phyloP scores from a whole-genome alignment of 2,329 filamentous ascomycete species.

The Periconia macrospinosa region DNA sequence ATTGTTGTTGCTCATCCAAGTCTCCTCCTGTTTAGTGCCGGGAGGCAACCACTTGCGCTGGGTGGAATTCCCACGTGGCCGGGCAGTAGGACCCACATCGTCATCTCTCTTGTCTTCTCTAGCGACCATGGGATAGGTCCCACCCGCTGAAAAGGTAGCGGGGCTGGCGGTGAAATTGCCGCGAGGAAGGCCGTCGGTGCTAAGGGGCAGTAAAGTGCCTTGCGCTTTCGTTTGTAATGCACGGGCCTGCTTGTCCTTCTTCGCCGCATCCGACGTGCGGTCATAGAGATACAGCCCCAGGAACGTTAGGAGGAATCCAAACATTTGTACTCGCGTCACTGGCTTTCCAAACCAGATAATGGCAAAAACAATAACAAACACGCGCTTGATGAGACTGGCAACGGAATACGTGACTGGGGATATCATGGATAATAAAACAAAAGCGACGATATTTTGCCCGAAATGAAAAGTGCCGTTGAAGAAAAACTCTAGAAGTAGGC shows the following conservation, averaged over 20 bases:
- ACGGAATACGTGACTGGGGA: slow-evolving; percentile 97
- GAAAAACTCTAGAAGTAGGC: slow-evolving; percentile 76
- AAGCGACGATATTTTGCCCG: slow-evolving; percentile 92
- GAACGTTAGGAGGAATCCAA: slow-evolving; percentile 87
- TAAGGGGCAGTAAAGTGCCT: slow-evolving; percentile 69
- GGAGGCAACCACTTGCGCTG: slow-evolving; percentile 63
- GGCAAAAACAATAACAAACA: slow-evolving; percentile 93
- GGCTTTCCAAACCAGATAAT: slow-evolving; percentile 95
- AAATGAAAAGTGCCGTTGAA: slow-evolving; percentile 99
- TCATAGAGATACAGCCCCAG: slow-evolving; percentile 94
- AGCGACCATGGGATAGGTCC: slow-evolving; percentile 32
- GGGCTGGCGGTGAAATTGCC: slow-evolving; percentile 44
- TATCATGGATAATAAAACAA: slow-evolving; percentile 87
- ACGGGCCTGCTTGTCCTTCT: slow-evolving; percentile 77
- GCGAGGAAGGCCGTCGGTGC: slow-evolving; percentile 36
- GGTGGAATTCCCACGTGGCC: slow-evolving; percentile 43
- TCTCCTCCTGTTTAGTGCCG: slow-evolving; percentile 83
- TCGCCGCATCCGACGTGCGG: slow-evolving; percentile 83
- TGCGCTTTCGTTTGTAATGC: slow-evolving; percentile 64
- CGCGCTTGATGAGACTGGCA: slow-evolving; percentile 92
- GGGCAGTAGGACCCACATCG: slow-evolving; percentile 47
- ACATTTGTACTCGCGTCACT: slow-evolving; percentile 78
- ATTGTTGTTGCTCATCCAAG: slow-evolving; percentile 59
- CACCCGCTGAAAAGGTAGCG: slow-evolving; percentile 39
- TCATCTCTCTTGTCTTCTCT: slow-evolving; percentile 61